Percentiles rank a stretch among this genome's conserved stretches.
Conservation (phyloP, 352 stramenopile genomes). For the Blastocystis sp. region DNA sequence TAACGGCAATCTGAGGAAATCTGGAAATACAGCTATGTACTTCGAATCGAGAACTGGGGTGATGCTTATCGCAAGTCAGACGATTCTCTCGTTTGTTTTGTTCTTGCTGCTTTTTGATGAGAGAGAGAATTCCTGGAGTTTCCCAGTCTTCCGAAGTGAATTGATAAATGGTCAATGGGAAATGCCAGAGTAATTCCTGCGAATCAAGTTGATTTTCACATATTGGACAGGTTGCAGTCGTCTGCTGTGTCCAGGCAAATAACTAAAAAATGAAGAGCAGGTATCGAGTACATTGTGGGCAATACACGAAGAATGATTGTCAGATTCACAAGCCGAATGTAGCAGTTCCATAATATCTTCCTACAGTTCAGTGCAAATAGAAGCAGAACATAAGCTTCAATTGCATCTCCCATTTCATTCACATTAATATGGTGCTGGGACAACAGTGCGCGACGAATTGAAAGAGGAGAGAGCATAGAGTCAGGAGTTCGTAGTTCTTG, state of each 20-base stretch:
- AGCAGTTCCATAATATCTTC: constrained; percentile 53
- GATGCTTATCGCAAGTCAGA: background rate
- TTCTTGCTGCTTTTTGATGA: background rate
- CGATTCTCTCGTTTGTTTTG: background rate
- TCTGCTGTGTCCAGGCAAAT: background rate
- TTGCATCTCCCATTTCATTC: constrained; percentile 41
- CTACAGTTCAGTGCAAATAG: background rate
- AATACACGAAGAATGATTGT: background rate
- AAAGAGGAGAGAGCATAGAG: background rate
- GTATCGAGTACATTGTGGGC: background rate
- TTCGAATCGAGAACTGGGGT: background rate
- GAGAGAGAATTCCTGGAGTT: background rate
- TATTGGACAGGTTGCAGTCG: background rate
- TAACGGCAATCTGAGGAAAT: background rate
- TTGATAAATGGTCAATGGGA: constrained; percentile 31
- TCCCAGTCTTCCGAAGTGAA: background rate
- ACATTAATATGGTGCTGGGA: background rate
- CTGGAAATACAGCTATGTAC: background rate
- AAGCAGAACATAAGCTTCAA: constrained; percentile 31
- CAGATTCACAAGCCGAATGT: background rate
- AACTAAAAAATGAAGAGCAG: background rate
- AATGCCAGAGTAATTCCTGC: constrained; percentile 7
- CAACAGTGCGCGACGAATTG: background rate
- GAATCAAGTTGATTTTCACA: background rate
- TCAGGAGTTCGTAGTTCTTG: constrained; percentile 15